phyloP scores from a whole-genome alignment of 2,329 filamentous ascomycete species.

The Exophiala sp. region DNA sequence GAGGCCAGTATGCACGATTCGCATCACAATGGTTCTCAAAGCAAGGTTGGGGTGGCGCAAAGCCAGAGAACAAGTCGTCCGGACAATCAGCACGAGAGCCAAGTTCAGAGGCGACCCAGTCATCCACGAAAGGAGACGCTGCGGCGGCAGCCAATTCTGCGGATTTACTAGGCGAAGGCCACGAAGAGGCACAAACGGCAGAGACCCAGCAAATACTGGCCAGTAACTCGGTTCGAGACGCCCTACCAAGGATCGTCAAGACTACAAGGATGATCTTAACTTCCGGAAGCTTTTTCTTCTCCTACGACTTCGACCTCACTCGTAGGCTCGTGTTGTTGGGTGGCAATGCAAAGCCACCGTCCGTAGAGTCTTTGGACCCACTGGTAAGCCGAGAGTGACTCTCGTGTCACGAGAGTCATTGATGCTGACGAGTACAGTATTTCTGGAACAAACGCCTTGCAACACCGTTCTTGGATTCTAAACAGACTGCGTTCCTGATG shows the following conservation, averaged over 20 bases:
- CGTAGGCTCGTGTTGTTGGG: constrained; percentile 48
- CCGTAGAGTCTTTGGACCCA: constrained; percentile 15
- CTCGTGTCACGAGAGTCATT: neutral
- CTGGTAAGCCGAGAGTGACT: constrained; percentile 4
- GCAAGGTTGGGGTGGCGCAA: constrained; percentile 60
- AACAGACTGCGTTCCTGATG: constrained; percentile 67
- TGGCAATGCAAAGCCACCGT: constrained; percentile 10
- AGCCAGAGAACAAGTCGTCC: neutral
- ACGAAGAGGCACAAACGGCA: constrained; percentile 1
- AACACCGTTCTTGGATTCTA: constrained; percentile 68
- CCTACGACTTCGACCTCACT: constrained; percentile 91
- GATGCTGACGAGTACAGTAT: constrained; percentile 48
- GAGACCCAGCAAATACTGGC: constrained; percentile 3
- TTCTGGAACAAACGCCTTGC: constrained; percentile 88
- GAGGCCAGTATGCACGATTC: constrained; percentile 83
- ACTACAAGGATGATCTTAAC: constrained; percentile 83
- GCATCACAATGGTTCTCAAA: constrained; percentile 88
- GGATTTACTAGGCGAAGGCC: neutral
- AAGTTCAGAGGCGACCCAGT: neutral
- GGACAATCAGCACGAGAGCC: neutral
- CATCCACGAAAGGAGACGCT: neutral
- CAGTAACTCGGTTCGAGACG: constrained; percentile 41
- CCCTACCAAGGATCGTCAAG: constrained; percentile 79
- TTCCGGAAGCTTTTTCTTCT: constrained; percentile 86
- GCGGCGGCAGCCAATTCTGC: constrained; percentile 11